Evolutionary conservation across 2,329 filamentous ascomycete species (phyloP).

Genomic region (Cladophialophora bantiana): DNA sequence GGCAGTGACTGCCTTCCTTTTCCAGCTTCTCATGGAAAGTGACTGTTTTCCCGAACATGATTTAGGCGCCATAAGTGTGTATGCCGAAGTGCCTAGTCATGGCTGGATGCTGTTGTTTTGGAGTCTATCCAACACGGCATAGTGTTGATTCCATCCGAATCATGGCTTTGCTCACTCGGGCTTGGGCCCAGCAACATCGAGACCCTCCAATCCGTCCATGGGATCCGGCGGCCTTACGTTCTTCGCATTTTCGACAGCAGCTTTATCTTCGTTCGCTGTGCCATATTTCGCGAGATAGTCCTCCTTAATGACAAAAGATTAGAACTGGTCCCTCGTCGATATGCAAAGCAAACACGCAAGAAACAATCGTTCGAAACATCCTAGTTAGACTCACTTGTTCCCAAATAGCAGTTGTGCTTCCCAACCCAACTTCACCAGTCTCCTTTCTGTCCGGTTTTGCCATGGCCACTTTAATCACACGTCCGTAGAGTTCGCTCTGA

Average conservation of each 20-base stretch:
- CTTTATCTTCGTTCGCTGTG: slow-evolving; percentile 76
- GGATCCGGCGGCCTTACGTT: slow-evolving; percentile 73
- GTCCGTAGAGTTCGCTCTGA: slow-evolving; percentile 90
- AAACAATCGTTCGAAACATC: slow-evolving; percentile 23
- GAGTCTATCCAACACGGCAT: not conserved
- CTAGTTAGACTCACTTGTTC: slow-evolving; percentile 74
- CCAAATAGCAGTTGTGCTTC: slow-evolving; percentile 94
- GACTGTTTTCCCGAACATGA: not conserved
- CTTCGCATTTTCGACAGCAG: slow-evolving; percentile 62
- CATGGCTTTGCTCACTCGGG: slow-evolving; percentile 60
- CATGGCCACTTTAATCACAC: slow-evolving; percentile 87
- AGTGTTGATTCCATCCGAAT: not conserved
- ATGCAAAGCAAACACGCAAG: not conserved
- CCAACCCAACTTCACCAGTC: slow-evolving; percentile 76
- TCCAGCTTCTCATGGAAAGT: not conserved
- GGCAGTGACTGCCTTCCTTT: not conserved
- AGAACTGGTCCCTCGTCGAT: not conserved
- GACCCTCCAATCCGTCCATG: slow-evolving; percentile 92
- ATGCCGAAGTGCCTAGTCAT: not conserved
- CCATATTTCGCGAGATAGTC: slow-evolving; percentile 90
- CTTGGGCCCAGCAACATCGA: slow-evolving; percentile 93
- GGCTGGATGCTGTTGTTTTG: not conserved
- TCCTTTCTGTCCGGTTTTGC: slow-evolving; percentile 82
- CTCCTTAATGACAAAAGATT: slow-evolving; percentile 66
- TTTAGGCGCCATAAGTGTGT: not conserved